These are phyloP conservation scores for Ampelocalamus luodianensis DNA, from an alignment of 176 grass and related monocot species.

Conservation along the genomic window DNA sequence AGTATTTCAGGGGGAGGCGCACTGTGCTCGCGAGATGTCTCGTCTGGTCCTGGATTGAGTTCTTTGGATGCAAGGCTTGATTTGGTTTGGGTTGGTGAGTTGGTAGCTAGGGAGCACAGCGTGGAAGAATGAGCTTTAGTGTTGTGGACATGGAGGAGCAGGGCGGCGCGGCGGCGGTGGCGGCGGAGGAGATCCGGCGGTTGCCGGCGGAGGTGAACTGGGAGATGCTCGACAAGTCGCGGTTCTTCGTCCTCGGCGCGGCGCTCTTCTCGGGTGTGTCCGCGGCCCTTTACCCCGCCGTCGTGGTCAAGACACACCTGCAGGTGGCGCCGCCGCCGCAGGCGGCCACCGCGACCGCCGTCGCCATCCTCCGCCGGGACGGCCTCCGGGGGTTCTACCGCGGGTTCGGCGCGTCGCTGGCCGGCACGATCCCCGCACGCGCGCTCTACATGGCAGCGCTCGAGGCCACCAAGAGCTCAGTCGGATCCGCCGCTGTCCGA, in stretches of 20 bases:
- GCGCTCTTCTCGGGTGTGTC: conserved; percentile 94
- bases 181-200: conserved; percentile 29
- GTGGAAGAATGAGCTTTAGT: conserved; percentile 70
- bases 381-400: conserved; percentile 84
- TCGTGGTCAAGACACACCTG: conserved; percentile 91
- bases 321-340: conserved; percentile 73
- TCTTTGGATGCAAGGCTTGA: not conserved
- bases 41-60: conserved; percentile 10
- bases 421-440: conserved; percentile 85
- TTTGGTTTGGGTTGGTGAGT: not conserved
- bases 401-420: conserved; percentile 86
- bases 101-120: not conserved
- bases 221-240: conserved; percentile 99
- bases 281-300: conserved; percentile 86
- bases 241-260: conserved; percentile 90
- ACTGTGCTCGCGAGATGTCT: not conserved
- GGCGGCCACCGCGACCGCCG: conserved; percentile 46
- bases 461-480: conserved; percentile 90
- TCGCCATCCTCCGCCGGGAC: conserved; percentile 73
- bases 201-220: conserved; percentile 94
- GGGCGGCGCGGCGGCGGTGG: conserved; percentile 38
- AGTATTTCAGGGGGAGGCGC: not conserved
- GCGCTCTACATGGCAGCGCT: conserved; percentile 98
- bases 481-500: conserved; percentile 68
- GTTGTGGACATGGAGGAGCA: conserved; percentile 62